Evolutionary conservation across 768 basidiomycete species (phyloP).

Genomic region (Boletellus sp.): DNA sequence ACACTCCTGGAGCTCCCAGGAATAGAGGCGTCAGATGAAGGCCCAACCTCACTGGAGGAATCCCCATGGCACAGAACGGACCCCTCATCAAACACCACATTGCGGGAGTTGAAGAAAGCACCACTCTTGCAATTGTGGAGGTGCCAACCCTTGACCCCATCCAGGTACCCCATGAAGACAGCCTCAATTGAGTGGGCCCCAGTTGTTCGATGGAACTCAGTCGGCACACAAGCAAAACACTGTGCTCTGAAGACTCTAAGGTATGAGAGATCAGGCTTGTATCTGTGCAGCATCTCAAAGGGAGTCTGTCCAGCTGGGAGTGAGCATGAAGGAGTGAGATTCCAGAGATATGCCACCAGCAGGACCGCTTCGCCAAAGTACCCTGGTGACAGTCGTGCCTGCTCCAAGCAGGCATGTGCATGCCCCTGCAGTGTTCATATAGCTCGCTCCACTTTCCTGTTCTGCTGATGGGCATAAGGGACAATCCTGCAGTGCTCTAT

Average conservation of each 20-base stretch:
- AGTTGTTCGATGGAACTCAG: too few species aligned
- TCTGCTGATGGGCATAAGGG: constrained; percentile 34
- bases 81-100: too few species aligned
- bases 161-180: neutral
- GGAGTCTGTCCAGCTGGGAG: too few species aligned
- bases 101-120: neutral
- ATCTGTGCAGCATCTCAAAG: too few species aligned
- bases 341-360: neutral
- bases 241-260: neutral
- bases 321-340: too few species aligned
- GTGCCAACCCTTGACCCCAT: constrained; percentile 6
- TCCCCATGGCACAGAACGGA: too few species aligned
- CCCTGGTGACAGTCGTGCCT: too few species aligned
- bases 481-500: constrained; percentile 20
- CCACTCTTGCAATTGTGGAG: neutral
- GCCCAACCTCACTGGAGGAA: too few species aligned
- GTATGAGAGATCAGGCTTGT: too few species aligned
- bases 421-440: constrained; percentile 3
- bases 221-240: neutral
- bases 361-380: neutral
- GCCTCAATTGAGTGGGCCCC: too few species aligned
- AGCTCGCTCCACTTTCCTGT: constrained; percentile 30
- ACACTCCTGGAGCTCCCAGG: too few species aligned
- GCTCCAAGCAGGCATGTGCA: neutral
- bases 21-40: too few species aligned